phyloP scores from a whole-genome alignment of 2,329 filamentous ascomycete genomes.

The Hymenoscyphus fructigenus region DNA sequence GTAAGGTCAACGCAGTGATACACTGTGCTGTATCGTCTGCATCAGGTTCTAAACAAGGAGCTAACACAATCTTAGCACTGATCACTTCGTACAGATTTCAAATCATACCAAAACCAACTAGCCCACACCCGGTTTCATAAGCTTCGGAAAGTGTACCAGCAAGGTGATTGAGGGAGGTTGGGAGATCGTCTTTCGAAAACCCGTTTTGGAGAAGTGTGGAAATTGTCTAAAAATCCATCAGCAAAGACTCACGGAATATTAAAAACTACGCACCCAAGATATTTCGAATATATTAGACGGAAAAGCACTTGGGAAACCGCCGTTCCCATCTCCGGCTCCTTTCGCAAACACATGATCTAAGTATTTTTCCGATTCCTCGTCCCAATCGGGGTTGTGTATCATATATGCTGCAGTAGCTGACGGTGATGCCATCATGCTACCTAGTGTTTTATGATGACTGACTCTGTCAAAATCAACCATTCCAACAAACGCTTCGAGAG shows the following conservation, averaged over 20 bases:
- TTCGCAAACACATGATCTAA: background rate
- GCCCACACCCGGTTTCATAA: too few relatives aligned
- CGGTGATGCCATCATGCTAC: conserved; percentile 2
- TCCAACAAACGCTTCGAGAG: background rate
- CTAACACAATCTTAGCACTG: background rate
- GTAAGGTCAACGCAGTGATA: background rate
- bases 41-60: background rate
- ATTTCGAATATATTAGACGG: conserved; percentile 3
- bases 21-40: conserved; percentile 2
- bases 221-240: too few relatives aligned
- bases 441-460: background rate
- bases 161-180: too few relatives aligned
- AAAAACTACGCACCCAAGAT: too few relatives aligned
- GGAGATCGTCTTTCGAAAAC: too few relatives aligned
- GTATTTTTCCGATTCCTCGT: background rate
- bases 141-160: too few relatives aligned
- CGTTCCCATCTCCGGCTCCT: background rate
- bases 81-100: too few relatives aligned
- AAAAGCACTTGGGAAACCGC: conserved; percentile 1
- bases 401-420: conserved; percentile 3
- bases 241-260: too few relatives aligned
- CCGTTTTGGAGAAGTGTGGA: too few relatives aligned
- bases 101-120: conserved; percentile 5
- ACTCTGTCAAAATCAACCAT: conserved; percentile 3
- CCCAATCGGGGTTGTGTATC: background rate